Percentiles rank a stretch among this genome's conserved stretches.
phyloP scores from a whole-genome alignment of 441 rosid genomes.

The Viola pubescens region DNA sequence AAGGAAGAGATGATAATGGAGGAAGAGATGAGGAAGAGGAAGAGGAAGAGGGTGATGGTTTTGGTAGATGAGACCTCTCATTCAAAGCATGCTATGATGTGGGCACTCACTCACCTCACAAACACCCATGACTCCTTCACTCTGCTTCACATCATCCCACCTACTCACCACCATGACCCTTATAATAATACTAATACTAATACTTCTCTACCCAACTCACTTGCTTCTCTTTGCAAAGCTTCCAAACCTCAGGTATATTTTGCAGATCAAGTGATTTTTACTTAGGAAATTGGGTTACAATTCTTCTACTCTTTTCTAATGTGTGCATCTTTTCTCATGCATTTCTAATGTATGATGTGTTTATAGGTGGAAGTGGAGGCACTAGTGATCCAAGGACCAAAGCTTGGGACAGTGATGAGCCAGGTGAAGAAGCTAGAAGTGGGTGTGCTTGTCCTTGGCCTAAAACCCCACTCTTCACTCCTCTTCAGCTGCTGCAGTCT shows the following conservation, averaged over 20 bases:
- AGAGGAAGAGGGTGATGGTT: constrained; percentile 85
- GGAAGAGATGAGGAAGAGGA: constrained; percentile 19
- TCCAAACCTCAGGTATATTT: constrained; percentile 68
- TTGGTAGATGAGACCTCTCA: constrained; percentile 61
- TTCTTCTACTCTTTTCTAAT: background rate
- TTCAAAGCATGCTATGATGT: constrained; percentile 90
- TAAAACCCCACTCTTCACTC: constrained; percentile 53
- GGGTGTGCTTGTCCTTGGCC: constrained; percentile 77
- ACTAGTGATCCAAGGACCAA: constrained; percentile 84
- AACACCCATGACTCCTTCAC: constrained; percentile 77
- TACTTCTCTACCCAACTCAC: constrained; percentile 52
- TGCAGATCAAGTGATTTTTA: background rate
- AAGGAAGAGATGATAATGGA: constrained; percentile 13
- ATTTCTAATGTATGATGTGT: background rate
- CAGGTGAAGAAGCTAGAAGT: constrained; percentile 93
- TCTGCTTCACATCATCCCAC: constrained; percentile 59
- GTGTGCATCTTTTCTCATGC: no score
- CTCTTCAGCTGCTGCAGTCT: constrained; percentile 35
- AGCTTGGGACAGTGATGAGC: constrained; percentile 58
- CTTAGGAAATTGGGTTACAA: background rate
- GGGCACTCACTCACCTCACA: constrained; percentile 83
- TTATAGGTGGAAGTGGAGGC: constrained; percentile 82
- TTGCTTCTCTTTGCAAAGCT: constrained; percentile 87
- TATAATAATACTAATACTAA: constrained; percentile 25
- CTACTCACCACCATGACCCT: constrained; percentile 13